Percentiles rank a stretch among this genome's conserved stretches.
Evolutionary conservation across 345 rosid genomes (phyloP).

Genomic region (Mallotus nudiflorus): DNA sequence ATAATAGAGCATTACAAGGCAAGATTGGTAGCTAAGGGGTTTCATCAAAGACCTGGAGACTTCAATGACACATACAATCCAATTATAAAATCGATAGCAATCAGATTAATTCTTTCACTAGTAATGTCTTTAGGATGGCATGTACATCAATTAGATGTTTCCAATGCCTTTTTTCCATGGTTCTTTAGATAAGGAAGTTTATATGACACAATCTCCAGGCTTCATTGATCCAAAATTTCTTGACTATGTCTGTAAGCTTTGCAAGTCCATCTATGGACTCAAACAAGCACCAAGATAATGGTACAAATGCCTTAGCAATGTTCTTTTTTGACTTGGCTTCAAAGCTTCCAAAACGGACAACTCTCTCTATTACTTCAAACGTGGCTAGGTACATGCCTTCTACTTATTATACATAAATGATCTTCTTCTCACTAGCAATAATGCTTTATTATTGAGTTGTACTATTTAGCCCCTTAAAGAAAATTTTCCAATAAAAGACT

Average conservation of each 20-base stretch:
- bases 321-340: no score
- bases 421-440: neutral
- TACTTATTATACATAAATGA: no score
- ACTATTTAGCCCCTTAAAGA: neutral
- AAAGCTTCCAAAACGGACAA: no score
- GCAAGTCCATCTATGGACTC: neutral
- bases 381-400: no score
- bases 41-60: no score
- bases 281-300: neutral
- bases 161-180: neutral
- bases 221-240: neutral
- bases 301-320: no score
- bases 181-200: neutral
- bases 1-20: no score
- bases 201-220: neutral
- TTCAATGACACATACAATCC: no score
- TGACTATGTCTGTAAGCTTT: fast-evolving
- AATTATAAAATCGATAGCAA: no score
- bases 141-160: neutral
- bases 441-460: neutral
- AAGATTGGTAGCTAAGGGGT: no score
- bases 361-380: no score
- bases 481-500: neutral
- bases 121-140: no score
- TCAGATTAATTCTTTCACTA: neutral